Evolutionary conservation across 305 asterid species (phyloP), one percentile per base, ranked within the genome.

Genomic region (Fraxinus baroniana): DNA sequence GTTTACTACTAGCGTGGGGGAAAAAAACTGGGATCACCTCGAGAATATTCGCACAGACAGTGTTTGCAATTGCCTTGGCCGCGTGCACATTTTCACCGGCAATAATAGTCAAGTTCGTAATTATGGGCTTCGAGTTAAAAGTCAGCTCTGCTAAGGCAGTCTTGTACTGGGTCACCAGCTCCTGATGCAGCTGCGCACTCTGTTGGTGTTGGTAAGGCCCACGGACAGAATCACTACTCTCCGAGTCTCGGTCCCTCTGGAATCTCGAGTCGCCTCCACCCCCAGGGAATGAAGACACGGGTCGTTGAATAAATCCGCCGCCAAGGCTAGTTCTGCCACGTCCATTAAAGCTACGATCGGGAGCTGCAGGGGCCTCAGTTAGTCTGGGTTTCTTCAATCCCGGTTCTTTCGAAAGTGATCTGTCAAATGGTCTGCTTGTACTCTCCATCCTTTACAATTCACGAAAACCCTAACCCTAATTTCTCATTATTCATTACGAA

Each of bases 71-170:
- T 41, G 93, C 92, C 90, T 94, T 94, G 33, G 98, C 94, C 18
- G 95, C 97, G 20, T 87, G 88, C 82, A 89, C 74, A 92, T 91
- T 93, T 90, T 94, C 97, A 37, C 98, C 98, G 1, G 98, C 98
- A 55, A 94, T 94, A 77, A 94, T 94, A 44, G 98, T 94, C 89
- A 94, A 88, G 83, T 94, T 94, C 15, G 97, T 94, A 77, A 94
- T 94, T 20, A 94, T 94, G 6, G 98, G 98, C 86, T 94, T 94
- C 36, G 98, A 94, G 84, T 94, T 94, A 84, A 93, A 90, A 18
- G 97, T 94, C 46, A 94, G 89, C 90, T 93, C 97, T 62, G 95
- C 89, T 79, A 94, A 83, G 3, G 97, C 97, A 66, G 93, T 87
- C 92, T 86, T 92, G 90, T 94, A 94, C 90, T 92, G 97, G 78